Evolutionary conservation across 257 asterid species (phyloP), one percentile per base, ranked within the genome.

Genomic region (Solanum sejunctum): DNA sequence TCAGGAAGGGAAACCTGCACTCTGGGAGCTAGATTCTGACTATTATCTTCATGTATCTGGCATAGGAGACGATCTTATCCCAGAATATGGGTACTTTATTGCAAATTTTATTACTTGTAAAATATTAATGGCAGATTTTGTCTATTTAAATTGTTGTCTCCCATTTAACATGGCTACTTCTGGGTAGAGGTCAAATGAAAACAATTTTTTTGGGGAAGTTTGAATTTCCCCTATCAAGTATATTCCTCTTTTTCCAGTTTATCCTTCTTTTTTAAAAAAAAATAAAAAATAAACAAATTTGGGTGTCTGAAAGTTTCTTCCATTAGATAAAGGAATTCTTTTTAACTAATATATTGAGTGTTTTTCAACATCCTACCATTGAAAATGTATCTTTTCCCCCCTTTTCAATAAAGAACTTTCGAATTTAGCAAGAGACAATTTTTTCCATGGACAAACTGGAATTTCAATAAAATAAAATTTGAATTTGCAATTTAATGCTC

Each of bases 11-110:
- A 97, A 97, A 87, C 98, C 99, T 85, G 97, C 98, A 83, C 90
- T 97, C 43, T 97, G 99, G 99, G 99, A 97, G 86, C 89, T 97
- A 93, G 99, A 97, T 89, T 95, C 99, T 79, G 99, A 97, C 91
- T 97, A 97, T 88, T 97, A 97, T 90, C 99, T 97, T 87, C 99
- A 97, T 84, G 97, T 95, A 70, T 97, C 99, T 60, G 98, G 98
- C 77, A 89, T 93, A 82, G 98, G 97, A 85, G 99, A 95, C 83
- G 98, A 97, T 90, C 80, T 93, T 84, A 69, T 93, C 83, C 98
- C 97, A 47, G 93, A 94, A 80, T 84, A 80, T 28, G 92, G 98
- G 97, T 95, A 88, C 85, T 75, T 47, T 63, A 20, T 82, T 77
- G 41, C 64, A 61, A 80, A 81, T 28, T 26, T 41, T 60, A n/a